phyloP scores from a whole-genome alignment of 208 protist species.

The Naegleria lovaniensis region DNA sequence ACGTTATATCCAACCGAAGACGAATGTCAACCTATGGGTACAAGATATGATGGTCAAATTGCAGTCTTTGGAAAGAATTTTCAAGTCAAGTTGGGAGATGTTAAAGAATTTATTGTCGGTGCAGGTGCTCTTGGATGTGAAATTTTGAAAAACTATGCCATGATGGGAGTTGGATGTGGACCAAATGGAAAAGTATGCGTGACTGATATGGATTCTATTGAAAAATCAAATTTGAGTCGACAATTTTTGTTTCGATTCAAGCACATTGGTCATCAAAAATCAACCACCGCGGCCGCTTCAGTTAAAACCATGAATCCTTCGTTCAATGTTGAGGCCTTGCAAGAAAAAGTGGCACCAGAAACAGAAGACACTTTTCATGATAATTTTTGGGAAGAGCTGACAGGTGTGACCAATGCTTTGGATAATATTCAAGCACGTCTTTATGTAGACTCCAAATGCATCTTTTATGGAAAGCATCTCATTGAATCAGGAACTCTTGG shows the following conservation, averaged over 20 bases:
- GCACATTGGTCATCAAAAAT: constrained; percentile 92
- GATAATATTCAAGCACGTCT: constrained; percentile 95
- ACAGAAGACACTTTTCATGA: constrained; percentile 93
- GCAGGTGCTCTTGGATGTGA: constrained; percentile 97
- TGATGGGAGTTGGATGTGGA: constrained; percentile 92
- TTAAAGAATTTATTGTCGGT: constrained; percentile 89
- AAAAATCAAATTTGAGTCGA: constrained; percentile 97
- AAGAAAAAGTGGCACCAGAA: constrained; percentile 84
- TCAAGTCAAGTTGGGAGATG: constrained; percentile 65
- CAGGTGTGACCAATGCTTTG: constrained; percentile 93
- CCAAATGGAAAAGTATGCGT: constrained; percentile 70
- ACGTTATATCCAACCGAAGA: constrained; percentile 3
- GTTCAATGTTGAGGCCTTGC: constrained; percentile 62
- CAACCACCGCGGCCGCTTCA: constrained; percentile 74
- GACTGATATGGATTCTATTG: constrained; percentile 99
- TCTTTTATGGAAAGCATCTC: constrained; percentile 91
- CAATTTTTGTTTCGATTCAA: constrained; percentile 97
- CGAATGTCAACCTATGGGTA: constrained; percentile 30
- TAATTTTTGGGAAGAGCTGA: constrained; percentile 84
- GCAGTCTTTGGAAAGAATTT: constrained; percentile 84
- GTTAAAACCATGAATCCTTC: constrained; percentile 86
- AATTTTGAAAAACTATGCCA: constrained; percentile 95
- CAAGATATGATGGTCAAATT: constrained; percentile 87
- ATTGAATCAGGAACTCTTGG: constrained; percentile 99
- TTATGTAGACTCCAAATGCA: constrained; percentile 87